phyloP scores from a whole-genome alignment of 495 filamentous ascomycete species.

The Aspergillus haitiensis region DNA sequence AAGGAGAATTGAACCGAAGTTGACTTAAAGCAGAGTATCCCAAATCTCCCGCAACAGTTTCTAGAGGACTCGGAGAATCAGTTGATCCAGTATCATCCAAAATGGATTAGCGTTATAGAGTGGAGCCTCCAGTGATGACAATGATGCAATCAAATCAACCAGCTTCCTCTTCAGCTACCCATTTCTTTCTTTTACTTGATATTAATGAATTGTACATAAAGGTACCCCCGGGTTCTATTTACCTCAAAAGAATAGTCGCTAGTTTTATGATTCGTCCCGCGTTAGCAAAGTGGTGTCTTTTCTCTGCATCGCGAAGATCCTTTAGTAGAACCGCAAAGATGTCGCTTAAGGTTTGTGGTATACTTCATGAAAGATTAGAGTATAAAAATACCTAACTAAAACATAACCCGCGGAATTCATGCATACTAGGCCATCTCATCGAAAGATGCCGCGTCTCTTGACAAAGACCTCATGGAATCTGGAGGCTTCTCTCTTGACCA shows the following conservation, averaged over 20 bases:
- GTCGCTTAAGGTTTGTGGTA: constrained; percentile 41
- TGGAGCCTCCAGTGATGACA: constrained; percentile 30
- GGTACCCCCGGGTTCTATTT: background rate
- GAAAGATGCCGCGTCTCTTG: constrained; percentile 82
- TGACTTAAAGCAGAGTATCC: constrained; percentile 15
- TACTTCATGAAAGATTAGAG: background rate
- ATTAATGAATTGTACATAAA: no score
- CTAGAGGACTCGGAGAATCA: constrained; percentile 27
- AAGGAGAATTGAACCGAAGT: constrained; percentile 5
- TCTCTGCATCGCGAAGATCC: constrained; percentile 23
- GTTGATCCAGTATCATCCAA: constrained; percentile 28
- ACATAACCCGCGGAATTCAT: background rate
- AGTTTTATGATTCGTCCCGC: constrained; percentile 32
- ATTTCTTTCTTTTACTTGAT: background rate
- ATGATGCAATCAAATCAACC: constrained; percentile 25
- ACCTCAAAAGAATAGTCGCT: background rate
- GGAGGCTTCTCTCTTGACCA: constrained; percentile 95
- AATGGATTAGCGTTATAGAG: constrained; percentile 32
- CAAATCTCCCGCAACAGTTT: constrained; percentile 33
- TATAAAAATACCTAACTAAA: constrained; percentile 4
- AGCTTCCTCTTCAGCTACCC: background rate
- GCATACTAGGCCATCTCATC: constrained; percentile 71
- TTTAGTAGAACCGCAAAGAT: constrained; percentile 39
- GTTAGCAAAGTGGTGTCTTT: constrained; percentile 16
- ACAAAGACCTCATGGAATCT: constrained; percentile 89